Evolutionary conservation across 1,284 basidiomycete species (phyloP).

Genomic region (Ustilago loliicola): DNA sequence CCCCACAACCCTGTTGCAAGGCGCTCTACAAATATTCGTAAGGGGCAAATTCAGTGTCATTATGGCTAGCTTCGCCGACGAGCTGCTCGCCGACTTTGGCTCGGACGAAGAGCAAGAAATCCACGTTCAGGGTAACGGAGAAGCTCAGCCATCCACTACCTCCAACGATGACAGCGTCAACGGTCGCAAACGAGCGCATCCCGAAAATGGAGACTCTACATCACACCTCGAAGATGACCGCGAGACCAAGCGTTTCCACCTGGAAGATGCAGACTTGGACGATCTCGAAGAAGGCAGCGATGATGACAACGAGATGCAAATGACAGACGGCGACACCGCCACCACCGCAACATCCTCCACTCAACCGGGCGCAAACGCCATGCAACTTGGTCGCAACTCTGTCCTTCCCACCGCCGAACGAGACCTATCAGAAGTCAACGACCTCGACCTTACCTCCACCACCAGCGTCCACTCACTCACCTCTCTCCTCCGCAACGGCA

Average conservation of each 20-base stretch:
- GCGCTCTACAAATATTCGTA: background rate
- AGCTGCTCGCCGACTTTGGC: slow-evolving; percentile 84
- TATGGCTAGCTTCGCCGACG: slow-evolving; percentile 78
- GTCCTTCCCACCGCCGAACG: slow-evolving; percentile 92
- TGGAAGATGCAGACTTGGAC: slow-evolving; percentile 64
- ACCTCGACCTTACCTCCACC: slow-evolving; percentile 88
- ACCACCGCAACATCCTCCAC: slow-evolving; percentile 23
- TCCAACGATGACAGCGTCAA: slow-evolving; percentile 72
- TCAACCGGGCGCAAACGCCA: slow-evolving; percentile 8
- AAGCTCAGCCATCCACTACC: slow-evolving; percentile 58
- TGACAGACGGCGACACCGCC: slow-evolving; percentile 14
- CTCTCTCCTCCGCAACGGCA: slow-evolving; percentile 84
- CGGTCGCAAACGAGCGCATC: slow-evolving; percentile 37
- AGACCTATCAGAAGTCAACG: slow-evolving; percentile 89
- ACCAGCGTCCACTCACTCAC: slow-evolving; percentile 88
- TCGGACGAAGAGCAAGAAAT: slow-evolving; percentile 73
- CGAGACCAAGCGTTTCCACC: slow-evolving; percentile 31
- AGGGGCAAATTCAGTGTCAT: background rate
- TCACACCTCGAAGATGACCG: slow-evolving; percentile 59
- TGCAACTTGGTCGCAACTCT: slow-evolving; percentile 82
- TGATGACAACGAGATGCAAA: slow-evolving; percentile 34
- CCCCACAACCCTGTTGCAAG: background rate
- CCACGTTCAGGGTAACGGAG: slow-evolving; percentile 57
- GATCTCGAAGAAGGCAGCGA: slow-evolving; percentile 51
- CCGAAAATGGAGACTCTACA: slow-evolving; percentile 72